Evolutionary conservation across 1,139 yeast genomes (phyloP).

Genomic region (Oligophagozyma castellii): DNA sequence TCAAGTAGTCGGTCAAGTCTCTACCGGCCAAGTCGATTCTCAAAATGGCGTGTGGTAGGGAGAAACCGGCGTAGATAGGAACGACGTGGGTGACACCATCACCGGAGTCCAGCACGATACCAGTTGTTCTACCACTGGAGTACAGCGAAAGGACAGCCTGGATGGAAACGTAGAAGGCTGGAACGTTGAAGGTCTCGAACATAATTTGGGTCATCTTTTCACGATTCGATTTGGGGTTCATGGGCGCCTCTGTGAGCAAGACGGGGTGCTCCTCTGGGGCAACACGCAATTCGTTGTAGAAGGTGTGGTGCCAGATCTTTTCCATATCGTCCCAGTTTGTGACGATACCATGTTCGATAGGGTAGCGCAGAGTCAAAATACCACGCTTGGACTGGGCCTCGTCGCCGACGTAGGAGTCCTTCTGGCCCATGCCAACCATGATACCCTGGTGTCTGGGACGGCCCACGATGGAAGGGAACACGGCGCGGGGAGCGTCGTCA

Average conservation of each 20-base stretch:
- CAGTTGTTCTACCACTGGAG: conserved; percentile 99
- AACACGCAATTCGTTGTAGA: conserved; percentile 94
- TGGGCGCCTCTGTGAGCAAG: conserved; percentile 96
- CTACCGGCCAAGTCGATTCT: conserved; percentile 99
- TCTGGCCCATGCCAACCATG: conserved; percentile 99
- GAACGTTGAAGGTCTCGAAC: conserved; percentile 98
- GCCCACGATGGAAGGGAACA: conserved; percentile 99
- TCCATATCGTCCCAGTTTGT: conserved; percentile 99
- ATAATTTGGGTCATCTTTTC: conserved; percentile 99
- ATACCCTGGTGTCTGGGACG: conserved; percentile 99
- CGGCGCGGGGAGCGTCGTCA: conserved; percentile 99
- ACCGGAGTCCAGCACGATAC: conserved; percentile 99
- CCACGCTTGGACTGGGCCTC: conserved; percentile 99
- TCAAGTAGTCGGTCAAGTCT: conserved; percentile 96
- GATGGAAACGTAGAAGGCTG: conserved; percentile 96
- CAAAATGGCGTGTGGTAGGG: conserved; percentile 96
- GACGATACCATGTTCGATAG: conserved; percentile 99
- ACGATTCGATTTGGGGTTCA: conserved; percentile 98
- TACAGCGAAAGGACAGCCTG: conserved; percentile 97
- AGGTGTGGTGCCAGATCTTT: conserved; percentile 98
- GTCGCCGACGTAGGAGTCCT: conserved; percentile 98
- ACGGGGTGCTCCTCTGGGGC: conserved; percentile 99
- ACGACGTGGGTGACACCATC: conserved; percentile 99
- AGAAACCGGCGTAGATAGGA: conserved; percentile 99
- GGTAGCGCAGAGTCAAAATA: conserved; percentile 96